Evolutionary conservation across 768 basidiomycete species (phyloP).

Genomic region (Boletus subparvulus): DNA sequence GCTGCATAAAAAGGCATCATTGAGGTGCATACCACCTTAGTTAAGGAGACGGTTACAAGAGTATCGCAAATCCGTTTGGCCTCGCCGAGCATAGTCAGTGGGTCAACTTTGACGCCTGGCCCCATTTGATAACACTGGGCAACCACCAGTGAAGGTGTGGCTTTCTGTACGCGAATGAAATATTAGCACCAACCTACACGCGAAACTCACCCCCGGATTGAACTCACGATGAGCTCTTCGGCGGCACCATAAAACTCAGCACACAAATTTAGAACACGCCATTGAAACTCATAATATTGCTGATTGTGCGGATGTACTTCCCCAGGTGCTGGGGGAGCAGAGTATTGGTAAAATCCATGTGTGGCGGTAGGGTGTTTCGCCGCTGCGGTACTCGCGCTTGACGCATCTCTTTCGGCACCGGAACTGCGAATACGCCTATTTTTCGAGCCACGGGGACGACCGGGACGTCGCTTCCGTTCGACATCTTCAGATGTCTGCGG

Average conservation of each 20-base stretch:
- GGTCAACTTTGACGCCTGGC: slow-evolving; percentile 67
- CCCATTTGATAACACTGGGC: slow-evolving; percentile 82
- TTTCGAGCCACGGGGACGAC: slow-evolving; percentile 78
- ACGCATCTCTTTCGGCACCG: slow-evolving; percentile 26
- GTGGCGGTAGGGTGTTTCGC: slow-evolving; percentile 35
- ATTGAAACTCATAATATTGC: slow-evolving; percentile 83
- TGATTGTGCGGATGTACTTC: slow-evolving; percentile 65
- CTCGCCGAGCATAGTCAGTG: slow-evolving; percentile 68
- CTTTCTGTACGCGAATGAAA: slow-evolving; percentile 38
- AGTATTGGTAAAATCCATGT: slow-evolving; percentile 46
- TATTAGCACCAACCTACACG: slow-evolving; percentile 8
- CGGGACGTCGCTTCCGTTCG: slow-evolving; percentile 68
- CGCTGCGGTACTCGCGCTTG: slow-evolving; percentile 12
- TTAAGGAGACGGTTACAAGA: slow-evolving; percentile 46
- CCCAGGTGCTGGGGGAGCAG: slow-evolving; percentile 41
- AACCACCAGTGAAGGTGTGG: slow-evolving; percentile 65
- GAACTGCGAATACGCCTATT: slow-evolving; percentile 54
- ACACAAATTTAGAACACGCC: slow-evolving; percentile 79
- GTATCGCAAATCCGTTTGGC: slow-evolving; percentile 78
- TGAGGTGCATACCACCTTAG: slow-evolving; percentile 5
- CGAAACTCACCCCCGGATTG: slow-evolving; percentile 6
- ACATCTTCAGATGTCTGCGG: slow-evolving; percentile 30
- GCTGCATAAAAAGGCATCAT: slow-evolving; percentile 39
- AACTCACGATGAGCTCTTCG: slow-evolving; percentile 77
- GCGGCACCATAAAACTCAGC: slow-evolving; percentile 85